Percentiles rank a stretch among this genome's conserved stretches.
Evolutionary conservation across 164 flowering plant species (phyloP).

Genomic region (Magnolia sinica): DNA sequence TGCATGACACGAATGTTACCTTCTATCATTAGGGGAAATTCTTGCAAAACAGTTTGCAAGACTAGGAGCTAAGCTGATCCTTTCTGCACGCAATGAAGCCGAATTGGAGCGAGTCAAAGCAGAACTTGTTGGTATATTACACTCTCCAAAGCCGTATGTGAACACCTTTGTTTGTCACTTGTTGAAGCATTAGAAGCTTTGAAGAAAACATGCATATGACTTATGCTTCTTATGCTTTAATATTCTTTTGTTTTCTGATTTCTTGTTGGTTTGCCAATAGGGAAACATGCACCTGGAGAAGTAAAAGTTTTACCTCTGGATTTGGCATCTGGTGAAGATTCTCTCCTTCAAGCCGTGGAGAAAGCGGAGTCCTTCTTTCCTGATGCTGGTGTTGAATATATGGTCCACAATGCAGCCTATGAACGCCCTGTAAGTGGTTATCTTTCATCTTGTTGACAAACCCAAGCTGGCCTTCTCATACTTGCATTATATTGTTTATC

Average conservation of each 20-base stretch:
- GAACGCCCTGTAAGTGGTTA: constrained; percentile 82
- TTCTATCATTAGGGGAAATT: constrained; percentile 56
- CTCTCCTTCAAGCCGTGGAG: constrained; percentile 62
- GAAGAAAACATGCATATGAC: background rate
- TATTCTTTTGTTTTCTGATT: background rate
- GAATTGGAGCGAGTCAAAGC: constrained; percentile 75
- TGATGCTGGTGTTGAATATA: constrained; percentile 75
- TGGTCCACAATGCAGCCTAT: constrained; percentile 93
- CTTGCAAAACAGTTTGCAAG: constrained; percentile 81
- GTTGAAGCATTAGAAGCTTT: background rate
- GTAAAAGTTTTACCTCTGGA: constrained; percentile 83
- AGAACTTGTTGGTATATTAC: constrained; percentile 56
- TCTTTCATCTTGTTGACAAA: background rate
- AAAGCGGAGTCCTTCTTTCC: constrained; percentile 75
- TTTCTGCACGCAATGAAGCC: constrained; percentile 82
- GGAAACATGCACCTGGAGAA: constrained; percentile 79
- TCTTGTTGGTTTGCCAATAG: constrained; percentile 25
- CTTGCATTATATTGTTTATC: background rate
- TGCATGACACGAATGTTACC: background rate
- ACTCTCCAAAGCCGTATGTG: background rate
- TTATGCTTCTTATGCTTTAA: background rate
- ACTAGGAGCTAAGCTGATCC: constrained; percentile 83
- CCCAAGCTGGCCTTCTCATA: background rate
- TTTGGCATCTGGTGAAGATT: constrained; percentile 71
- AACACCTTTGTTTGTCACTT: background rate